A percentile compares a stretch with the other conserved stretches of the same genome.
phyloP scores from a whole-genome alignment of 306 rosid species.

The Fragaria iinumae region DNA sequence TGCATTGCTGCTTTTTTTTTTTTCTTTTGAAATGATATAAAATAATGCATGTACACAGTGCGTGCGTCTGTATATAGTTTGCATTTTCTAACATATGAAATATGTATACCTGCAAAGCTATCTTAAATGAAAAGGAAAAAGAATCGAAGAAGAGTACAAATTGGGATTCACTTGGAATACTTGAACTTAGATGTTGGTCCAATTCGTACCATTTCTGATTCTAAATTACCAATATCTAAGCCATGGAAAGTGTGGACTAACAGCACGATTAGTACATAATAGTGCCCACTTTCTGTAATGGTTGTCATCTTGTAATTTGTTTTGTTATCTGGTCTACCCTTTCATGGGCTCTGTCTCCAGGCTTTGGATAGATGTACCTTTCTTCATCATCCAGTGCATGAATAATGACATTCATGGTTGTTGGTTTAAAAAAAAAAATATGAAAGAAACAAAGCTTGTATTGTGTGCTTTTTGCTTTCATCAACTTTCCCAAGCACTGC shows the following conservation, averaged over 20 bases:
- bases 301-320: too few species aligned
- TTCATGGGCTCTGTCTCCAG: too few species aligned
- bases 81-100: conserved; percentile 4
- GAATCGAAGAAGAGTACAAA: background rate
- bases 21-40: background rate
- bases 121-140: conserved; percentile 16
- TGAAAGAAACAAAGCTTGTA: too few species aligned
- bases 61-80: background rate
- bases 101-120: conserved; percentile 15
- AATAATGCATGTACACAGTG: background rate
- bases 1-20: conserved; percentile 13
- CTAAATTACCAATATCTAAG: background rate
- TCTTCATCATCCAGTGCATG: too few species aligned
- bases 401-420: too few species aligned
- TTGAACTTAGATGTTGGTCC: background rate
- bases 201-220: background rate
- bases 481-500: too few species aligned
- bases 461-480: too few species aligned
- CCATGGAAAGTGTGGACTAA: background rate
- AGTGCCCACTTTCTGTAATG: too few species aligned
- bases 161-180: background rate
- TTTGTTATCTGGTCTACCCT: too few species aligned
- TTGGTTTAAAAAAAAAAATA: too few species aligned
- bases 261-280: too few species aligned
- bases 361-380: too few species aligned